These are phyloP conservation scores for Moelleriella libera DNA, from an alignment of 2,329 filamentous ascomycete genomes.

Conservation along the genomic window DNA sequence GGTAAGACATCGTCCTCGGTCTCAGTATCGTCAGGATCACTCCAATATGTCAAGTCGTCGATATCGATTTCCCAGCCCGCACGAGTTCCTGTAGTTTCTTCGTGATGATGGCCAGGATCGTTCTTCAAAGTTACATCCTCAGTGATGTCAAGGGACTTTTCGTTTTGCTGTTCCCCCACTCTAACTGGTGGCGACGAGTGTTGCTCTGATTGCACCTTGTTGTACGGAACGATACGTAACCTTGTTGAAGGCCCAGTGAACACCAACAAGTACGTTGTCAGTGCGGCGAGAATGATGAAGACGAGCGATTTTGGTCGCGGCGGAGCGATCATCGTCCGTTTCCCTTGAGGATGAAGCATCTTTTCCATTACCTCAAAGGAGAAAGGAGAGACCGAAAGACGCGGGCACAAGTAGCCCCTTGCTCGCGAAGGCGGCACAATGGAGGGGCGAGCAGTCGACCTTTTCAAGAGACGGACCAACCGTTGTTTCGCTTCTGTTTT, in stretches of 20 bases:
- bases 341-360: constrained; percentile 16
- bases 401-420: too few relatives aligned
- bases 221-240: constrained; percentile 20
- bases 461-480: too few relatives aligned
- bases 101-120: constrained; percentile 4
- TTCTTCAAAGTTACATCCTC: not conserved
- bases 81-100: constrained; percentile 7
- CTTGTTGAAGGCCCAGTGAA: constrained; percentile 19
- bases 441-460: too few relatives aligned
- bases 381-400: not conserved
- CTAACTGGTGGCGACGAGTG: not conserved
- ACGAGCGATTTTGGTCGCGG: constrained; percentile 27
- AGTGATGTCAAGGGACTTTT: not conserved
- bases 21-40: constrained; percentile 19
- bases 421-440: too few relatives aligned
- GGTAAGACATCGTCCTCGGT: constrained; percentile 19
- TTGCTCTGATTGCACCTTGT: constrained; percentile 3
- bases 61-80: constrained; percentile 19
- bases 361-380: constrained; percentile 12
- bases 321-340: constrained; percentile 17
- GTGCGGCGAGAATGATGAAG: constrained; percentile 22
- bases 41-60: constrained; percentile 20
- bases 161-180: not conserved
- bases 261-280: constrained; percentile 29
- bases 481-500: too few relatives aligned